Percentiles rank a stretch among this genome's conserved stretches.
phyloP scores from a whole-genome alignment of 371 early-diverging fungal genomes.

The Syncephalastrum contaminatum region DNA sequence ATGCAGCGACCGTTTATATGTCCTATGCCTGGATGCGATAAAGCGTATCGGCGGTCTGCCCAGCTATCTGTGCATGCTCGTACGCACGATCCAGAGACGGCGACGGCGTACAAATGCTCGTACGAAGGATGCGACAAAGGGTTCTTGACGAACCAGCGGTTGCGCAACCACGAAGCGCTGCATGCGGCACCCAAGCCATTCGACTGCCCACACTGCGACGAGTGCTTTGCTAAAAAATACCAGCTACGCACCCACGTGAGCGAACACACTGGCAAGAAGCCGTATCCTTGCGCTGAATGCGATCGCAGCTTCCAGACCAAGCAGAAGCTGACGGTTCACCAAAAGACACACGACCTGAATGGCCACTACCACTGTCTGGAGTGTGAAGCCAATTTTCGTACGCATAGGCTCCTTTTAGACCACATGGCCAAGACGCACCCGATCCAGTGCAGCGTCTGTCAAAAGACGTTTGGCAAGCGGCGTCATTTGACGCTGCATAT shows the following conservation, averaged over 20 bases:
- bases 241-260: constrained; percentile 55
- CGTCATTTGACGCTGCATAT: constrained; percentile 41
- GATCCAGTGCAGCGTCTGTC: constrained; percentile 48
- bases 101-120: constrained; percentile 39
- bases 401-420: no score
- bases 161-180: constrained; percentile 44
- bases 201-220: constrained; percentile 43
- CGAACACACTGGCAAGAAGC: constrained; percentile 51
- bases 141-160: constrained; percentile 42
- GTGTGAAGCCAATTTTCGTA: no score
- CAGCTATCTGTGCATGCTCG: constrained; percentile 61
- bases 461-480: constrained; percentile 40
- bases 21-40: constrained; percentile 50
- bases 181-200: constrained; percentile 39
- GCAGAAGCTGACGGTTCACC: no score
- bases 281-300: constrained; percentile 4
- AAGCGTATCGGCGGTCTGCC: constrained; percentile 51
- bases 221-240: constrained; percentile 49
- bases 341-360: no score
- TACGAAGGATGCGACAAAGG: constrained; percentile 32
- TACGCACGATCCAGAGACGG: constrained; percentile 44
- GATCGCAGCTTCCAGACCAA: no score
- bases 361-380: no score
- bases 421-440: constrained; percentile 12
- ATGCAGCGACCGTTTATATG: constrained; percentile 58